Percentiles rank a stretch among this genome's conserved stretches.
Conservation (phyloP, 345 rosid species). For the Microcos paniculata region DNA sequence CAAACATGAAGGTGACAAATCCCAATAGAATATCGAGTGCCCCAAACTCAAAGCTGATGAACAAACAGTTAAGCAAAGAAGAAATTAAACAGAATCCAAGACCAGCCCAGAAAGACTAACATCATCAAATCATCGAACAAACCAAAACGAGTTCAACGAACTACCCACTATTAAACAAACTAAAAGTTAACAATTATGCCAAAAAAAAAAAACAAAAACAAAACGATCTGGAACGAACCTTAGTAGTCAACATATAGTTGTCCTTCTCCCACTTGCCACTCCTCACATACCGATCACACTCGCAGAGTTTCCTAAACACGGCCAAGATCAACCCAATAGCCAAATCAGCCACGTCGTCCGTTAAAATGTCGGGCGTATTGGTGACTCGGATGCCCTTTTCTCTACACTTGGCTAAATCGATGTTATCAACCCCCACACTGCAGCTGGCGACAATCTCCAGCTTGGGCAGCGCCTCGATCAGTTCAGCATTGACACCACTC, state of each 20-base stretch:
- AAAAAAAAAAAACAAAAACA: neutral
- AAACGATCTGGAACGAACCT: conserved; percentile 30
- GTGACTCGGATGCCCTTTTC: conserved; percentile 63
- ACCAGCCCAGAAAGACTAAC: neutral
- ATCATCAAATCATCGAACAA: neutral
- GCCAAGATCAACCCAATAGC: conserved; percentile 55
- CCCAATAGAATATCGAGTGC: neutral
- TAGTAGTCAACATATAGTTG: conserved; percentile 39
- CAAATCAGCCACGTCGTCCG: conserved; percentile 65
- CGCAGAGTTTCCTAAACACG: conserved; percentile 52
- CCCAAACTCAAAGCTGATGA: neutral
- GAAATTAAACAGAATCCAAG: neutral
- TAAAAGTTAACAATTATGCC: neutral
- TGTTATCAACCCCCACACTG: conserved; percentile 64
- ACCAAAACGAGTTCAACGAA: too few species aligned
- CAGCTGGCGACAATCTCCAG: conserved; percentile 56
- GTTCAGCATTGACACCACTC: conserved; percentile 49
- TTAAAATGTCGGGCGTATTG: conserved; percentile 67
- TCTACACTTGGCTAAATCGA: conserved; percentile 52
- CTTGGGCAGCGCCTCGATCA: conserved; percentile 52
- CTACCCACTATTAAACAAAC: neutral
- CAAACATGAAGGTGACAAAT: neutral
- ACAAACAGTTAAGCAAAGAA: neutral
- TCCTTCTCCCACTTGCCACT: conserved; percentile 48
- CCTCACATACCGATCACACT: conserved; percentile 48